These are phyloP conservation scores for Cryptosporidium ubiquitum DNA, from an alignment of 169 alveolate species.

Conservation along the genomic window DNA sequence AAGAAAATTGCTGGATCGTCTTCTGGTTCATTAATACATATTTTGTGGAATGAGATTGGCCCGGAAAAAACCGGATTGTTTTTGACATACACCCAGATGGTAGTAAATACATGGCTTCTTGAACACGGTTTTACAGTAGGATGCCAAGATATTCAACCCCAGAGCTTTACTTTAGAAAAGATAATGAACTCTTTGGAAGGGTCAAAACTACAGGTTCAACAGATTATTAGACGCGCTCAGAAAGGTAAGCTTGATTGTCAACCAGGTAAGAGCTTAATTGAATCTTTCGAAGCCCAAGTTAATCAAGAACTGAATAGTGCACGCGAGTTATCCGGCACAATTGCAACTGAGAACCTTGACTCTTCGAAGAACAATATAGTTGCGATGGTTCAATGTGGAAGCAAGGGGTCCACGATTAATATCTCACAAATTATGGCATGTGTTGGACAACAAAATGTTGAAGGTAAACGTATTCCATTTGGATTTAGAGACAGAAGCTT, in stretches of 20 bases:
- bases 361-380: constrained; percentile 93
- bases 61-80: constrained; percentile 96
- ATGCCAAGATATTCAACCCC: constrained; percentile 97
- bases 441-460: constrained; percentile 99
- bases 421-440: constrained; percentile 98
- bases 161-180: constrained; percentile 88
- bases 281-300: constrained; percentile 97
- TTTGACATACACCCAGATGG: constrained; percentile 94
- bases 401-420: constrained; percentile 97
- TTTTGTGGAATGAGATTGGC: constrained; percentile 97
- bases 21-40: constrained; percentile 97
- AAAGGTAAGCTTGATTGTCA: constrained; percentile 96
- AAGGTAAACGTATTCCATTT: constrained; percentile 99
- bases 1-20: constrained; percentile 98
- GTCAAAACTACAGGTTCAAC: constrained; percentile 86
- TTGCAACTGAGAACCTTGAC: constrained; percentile 93
- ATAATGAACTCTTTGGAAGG: constrained; percentile 90
- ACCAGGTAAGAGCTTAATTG: constrained; percentile 98
- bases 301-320: constrained; percentile 96
- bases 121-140: constrained; percentile 98
- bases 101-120: constrained; percentile 97
- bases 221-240: constrained; percentile 91
- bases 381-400: constrained; percentile 98
- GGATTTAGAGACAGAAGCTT: constrained; percentile 97
- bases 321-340: constrained; percentile 92